phyloP scores from a whole-genome alignment of 2,329 filamentous ascomycete species.

The Hypoxylon sp. region DNA sequence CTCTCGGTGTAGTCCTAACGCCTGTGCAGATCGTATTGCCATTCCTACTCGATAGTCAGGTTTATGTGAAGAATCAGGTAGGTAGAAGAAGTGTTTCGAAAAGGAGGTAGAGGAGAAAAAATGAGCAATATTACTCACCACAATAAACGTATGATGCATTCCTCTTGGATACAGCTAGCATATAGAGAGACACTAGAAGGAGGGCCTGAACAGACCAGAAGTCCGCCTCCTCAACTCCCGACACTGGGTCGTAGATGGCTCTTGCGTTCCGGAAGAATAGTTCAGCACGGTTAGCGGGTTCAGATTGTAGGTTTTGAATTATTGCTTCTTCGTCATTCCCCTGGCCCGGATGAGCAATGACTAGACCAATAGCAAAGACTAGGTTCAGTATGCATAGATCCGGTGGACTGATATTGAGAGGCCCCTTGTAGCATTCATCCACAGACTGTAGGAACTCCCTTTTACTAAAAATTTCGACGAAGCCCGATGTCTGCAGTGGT shows the following conservation, averaged over 20 bases:
- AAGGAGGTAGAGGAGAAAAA: neutral
- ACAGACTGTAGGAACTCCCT: slow-evolving; percentile 64
- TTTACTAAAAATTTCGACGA: slow-evolving; percentile 72
- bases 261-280: slow-evolving; percentile 74
- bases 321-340: slow-evolving; percentile 65
- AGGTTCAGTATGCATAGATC: slow-evolving; percentile 73
- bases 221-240: slow-evolving; percentile 72
- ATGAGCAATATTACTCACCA: slow-evolving; percentile 59
- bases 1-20: slow-evolving; percentile 73
- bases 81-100: neutral
- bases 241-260: slow-evolving; percentile 61
- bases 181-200: slow-evolving; percentile 74
- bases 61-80: neutral
- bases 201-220: slow-evolving; percentile 77
- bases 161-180: slow-evolving; percentile 71
- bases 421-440: slow-evolving; percentile 68
- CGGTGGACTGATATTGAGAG: slow-evolving; percentile 63
- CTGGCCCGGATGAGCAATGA: slow-evolving; percentile 67
- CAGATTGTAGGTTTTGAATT: slow-evolving; percentile 65
- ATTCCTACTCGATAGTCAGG: slow-evolving; percentile 62
- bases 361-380: slow-evolving; percentile 74
- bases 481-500: slow-evolving; percentile 66
- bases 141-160: slow-evolving; percentile 75
- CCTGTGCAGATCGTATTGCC: slow-evolving; percentile 74
- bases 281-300: slow-evolving; percentile 69